Evolutionary conservation across 805 yeast species (phyloP), one percentile per base, ranked within the genome.

Genomic region (Candida takata): DNA sequence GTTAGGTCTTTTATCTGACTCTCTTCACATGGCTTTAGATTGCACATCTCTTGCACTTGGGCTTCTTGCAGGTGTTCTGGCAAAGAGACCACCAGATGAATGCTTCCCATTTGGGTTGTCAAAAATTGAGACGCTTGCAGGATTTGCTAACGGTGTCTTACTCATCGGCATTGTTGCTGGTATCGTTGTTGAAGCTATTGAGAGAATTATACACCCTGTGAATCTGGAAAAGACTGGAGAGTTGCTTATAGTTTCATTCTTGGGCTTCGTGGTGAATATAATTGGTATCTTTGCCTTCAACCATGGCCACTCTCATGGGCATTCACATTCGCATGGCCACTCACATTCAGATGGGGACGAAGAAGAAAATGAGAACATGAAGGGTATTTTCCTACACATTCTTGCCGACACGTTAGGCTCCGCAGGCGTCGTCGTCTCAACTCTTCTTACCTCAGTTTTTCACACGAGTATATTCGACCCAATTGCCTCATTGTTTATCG

Each of bases 391-490:
- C 51, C 64, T 92, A 30, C 99, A 92, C 49, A 84, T 92, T 21
- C 55, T 92, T 30, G 99, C 99, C 0, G 99, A 92, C 51, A 88
- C 97, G 0, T 64, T 92, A 27, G 99, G 99, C 0, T 90, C 97
- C 0, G 95, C 88, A 0, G 97, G 97, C 6, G 99, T 94, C 13
- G 88, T 92, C n/a, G 58, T 86, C 1, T 87, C 97, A 0, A 90
- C 98, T 0, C 36, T 86, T 5, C 61, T 92, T 27, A 83, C 90
- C 8, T 75, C 79, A 40, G 50, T 77, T 24, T 79, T 83, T 56
- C 61, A 71, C 8, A 74, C 76, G 13, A 72, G 77, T 36, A 80
- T 95, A 2, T 81, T 90, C 53, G 99, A 92, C 54, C 97, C 99
- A 2, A 60, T 92, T 15, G 94, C 97, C 0, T 88, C 97, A 1